Base-by-base conservation (phyloP, 2,329 filamentous ascomycete species). In the Rosellinia necatrix region DNA sequence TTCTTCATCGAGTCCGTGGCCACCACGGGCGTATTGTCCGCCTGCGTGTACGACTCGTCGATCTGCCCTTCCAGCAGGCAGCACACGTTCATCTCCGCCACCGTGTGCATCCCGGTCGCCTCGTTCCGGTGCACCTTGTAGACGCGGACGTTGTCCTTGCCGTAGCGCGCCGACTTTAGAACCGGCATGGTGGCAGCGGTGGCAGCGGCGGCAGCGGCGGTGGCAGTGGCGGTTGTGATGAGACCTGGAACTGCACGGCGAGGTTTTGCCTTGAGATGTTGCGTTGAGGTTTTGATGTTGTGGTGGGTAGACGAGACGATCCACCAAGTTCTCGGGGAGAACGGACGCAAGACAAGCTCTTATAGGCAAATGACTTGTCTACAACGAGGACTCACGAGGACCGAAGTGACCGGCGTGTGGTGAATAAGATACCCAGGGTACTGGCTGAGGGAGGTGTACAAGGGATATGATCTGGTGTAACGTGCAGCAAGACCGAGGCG, bases 1-100 rank as follows among this genome's bases (percentile, higher is more conserved):
- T 99, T 96, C 81, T 99, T 99, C 78, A 97, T 96, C 22, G 92
- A 93, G 76, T 99, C 94, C 59, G 94, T 99, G 62, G 94, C 92
- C 59, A 99, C 93, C 56, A 99, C 86, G 63, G 96, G 90, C 68
- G 88, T 90, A 82, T 99, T 99, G 79, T 99, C 92, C 67, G 91
- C 93, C 70, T 84, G 75, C 60, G 93, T 99, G 82, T 96, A 99
- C 63, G 91, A 96, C 61, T 69, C 84, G 51, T 94, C 90, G 67
- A 99, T 97, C 57, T 92, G 89, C 66, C 94, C 94, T 78, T 97
- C 92, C 25, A 99, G 84, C 48, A 97, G 82, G 61, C 92, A 91
- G 77, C 90, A 90, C 66, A 99, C 90, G 35, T 92, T 97, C 88
- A 96, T 96, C 76, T 99, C 94, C 37, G 89, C 89, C 65, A 97